Base-by-base conservation (phyloP, 139 green algal genomes). In the Chlamydomonas eustigma region DNA sequence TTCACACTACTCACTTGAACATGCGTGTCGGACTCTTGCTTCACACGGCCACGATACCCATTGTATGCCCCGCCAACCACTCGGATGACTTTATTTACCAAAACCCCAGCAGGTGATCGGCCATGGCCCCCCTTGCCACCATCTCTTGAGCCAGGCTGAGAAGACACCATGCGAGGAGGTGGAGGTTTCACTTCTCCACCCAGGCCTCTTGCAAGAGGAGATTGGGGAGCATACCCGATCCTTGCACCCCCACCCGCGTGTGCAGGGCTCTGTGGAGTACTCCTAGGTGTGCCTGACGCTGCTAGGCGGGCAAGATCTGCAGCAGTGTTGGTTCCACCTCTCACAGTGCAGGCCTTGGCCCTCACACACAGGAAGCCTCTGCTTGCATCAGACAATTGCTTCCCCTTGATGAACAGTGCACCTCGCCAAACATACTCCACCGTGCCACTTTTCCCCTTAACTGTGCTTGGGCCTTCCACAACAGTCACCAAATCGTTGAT, bases 11-110 rank as follows among this genome's bases (percentile, higher is more conserved):
- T 18, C 44, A 58, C 44, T 18, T 58, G 44, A 24, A 64, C 83
- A 50, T 94, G 90, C 22, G 91, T 94, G 28, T 81, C 85, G 2
- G 91, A 96, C 64, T 91, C 89, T n/a, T 89, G 85, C 68, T 93
- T 86, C 4, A 97, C 88, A 4, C 88, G 84, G 0, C 93, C 93
- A 1, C 79, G 80, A 86, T 97, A 97, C 35, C 93, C 88, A 52
- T 92, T 88, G 83, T 91, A 95, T 2, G 84, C 87, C 4, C 86
- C 86, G 52, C 85, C 77, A 24, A 51, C 30, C 35, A 90, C 83
- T 24, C 72, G 75, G 32, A 83, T n/a, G 65, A 12, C 2, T 33
- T 71, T 35, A 70, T 70, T 37, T 5, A 70, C 24, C 58, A 70
- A 22, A 70, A 22, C 58, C 32, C 58, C 24, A 24, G 34, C 8